A percentile compares a stretch with the other conserved stretches of the same genome.
phyloP scores from a whole-genome alignment of 805 yeast species.

The Candida krabiensis region DNA sequence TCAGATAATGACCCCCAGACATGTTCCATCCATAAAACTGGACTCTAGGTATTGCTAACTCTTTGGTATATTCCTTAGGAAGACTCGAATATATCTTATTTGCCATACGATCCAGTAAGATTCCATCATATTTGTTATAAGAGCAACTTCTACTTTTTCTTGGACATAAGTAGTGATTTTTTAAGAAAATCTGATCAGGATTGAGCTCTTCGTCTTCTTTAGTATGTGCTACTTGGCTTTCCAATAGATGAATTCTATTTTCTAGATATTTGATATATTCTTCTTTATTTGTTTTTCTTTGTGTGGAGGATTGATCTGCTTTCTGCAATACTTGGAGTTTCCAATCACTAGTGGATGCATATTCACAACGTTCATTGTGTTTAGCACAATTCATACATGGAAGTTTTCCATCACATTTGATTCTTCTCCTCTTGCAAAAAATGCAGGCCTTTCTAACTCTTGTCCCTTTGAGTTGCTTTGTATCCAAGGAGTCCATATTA shows the following conservation, averaged over 20 bases:
- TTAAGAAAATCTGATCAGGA: slow-evolving; percentile 1
- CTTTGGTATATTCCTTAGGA: background rate
- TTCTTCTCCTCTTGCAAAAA: slow-evolving; percentile 54
- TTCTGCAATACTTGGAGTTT: too few species aligned
- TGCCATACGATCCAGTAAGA: too few species aligned
- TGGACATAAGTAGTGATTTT: slow-evolving; percentile 33
- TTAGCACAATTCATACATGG: slow-evolving; percentile 52
- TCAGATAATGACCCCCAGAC: slow-evolving; percentile 7
- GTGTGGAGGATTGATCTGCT: background rate
- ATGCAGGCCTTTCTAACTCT: slow-evolving; percentile 57
- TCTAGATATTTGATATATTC: too few species aligned
- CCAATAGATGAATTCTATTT: too few species aligned
- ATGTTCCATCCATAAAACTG: slow-evolving; percentile 9
- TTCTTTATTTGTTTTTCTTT: too few species aligned
- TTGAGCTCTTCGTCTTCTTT: background rate
- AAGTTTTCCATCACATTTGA: slow-evolving; percentile 53
- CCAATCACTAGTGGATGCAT: too few species aligned
- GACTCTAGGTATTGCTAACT: slow-evolving; percentile 1
- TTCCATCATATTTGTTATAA: background rate
- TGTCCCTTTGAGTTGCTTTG: too few species aligned
- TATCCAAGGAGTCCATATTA: too few species aligned
- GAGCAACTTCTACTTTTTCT: background rate
- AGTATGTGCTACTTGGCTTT: too few species aligned
- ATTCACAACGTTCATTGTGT: slow-evolving; percentile 23
- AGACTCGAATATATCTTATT: background rate